Conservation (phyloP, 2,329 filamentous ascomycete genomes). For the Triangularia verruculosa region DNA sequence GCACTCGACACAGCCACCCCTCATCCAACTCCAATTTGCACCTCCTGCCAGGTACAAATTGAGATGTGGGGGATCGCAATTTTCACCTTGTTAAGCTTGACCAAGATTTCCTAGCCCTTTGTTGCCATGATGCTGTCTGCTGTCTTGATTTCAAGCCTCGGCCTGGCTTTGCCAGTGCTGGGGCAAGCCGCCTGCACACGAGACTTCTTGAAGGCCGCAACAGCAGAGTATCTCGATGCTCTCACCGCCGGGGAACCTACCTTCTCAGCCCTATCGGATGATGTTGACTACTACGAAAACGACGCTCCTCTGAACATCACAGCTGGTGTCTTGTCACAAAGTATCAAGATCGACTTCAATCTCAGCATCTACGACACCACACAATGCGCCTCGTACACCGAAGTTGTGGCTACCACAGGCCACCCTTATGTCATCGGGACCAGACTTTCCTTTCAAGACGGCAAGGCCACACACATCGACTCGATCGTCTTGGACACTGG, state of each 20-base stretch:
- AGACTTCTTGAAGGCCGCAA: conserved; percentile 20
- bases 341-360: conserved; percentile 26
- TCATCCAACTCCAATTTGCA: background rate
- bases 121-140: background rate
- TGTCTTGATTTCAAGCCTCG: conserved; percentile 13
- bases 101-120: background rate
- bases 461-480: conserved; percentile 29
- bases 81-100: background rate
- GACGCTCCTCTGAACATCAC: conserved; percentile 22
- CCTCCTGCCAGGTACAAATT: background rate
- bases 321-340: conserved; percentile 24
- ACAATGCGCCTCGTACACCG: conserved; percentile 24
- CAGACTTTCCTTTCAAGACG: conserved; percentile 2
- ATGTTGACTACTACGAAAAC: conserved; percentile 27
- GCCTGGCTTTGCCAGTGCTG: conserved; percentile 9
- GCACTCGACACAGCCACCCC: background rate
- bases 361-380: conserved; percentile 26
- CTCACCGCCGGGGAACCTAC: conserved; percentile 20
- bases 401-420: conserved; percentile 9
- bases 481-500: conserved; percentile 25
- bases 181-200: conserved; percentile 22
- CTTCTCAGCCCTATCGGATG: conserved; percentile 15
- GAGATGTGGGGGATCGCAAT: background rate
- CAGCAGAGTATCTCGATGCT: conserved; percentile 25
- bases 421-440: conserved; percentile 18